These are phyloP conservation scores for Fusarium citri DNA, from an alignment of 2,329 filamentous ascomycete species.

Conservation along the genomic window DNA sequence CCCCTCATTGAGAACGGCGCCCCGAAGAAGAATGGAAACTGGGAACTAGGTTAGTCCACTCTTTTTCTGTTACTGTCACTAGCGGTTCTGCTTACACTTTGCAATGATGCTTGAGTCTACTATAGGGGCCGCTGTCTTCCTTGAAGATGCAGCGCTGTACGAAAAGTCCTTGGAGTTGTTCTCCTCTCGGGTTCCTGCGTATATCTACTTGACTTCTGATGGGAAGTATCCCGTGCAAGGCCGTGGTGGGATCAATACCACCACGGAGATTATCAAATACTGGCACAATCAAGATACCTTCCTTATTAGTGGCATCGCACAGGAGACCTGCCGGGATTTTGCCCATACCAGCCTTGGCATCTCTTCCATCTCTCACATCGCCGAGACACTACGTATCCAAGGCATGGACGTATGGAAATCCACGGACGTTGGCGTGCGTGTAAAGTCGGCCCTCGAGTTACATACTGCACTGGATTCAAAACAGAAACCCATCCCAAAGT, in stretches of 20 bases:
- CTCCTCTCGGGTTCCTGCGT: neutral
- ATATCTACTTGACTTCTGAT: neutral
- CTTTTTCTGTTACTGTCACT: neutral
- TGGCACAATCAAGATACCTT: neutral
- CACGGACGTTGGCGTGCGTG: neutral
- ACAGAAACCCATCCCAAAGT: neutral
- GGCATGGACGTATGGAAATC: neutral
- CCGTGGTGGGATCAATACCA: neutral
- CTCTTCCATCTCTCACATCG: neutral
- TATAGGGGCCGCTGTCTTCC: neutral
- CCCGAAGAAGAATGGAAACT: neutral
- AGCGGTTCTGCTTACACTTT: neutral
- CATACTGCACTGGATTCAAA: neutral
- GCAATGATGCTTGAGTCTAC: neutral
- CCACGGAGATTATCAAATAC: neutral
- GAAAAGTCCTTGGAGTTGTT: neutral
- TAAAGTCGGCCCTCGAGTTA: neutral
- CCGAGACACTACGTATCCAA: neutral
- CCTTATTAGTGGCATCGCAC: neutral
- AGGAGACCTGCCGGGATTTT: neutral
- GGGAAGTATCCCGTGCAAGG: neutral
- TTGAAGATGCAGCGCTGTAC: neutral
- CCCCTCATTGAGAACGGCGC: neutral
- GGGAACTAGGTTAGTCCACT: neutral
- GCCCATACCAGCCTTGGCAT: neutral